A percentile compares a stretch with the other conserved stretches of the same genome.
Evolutionary conservation across 1,139 yeast genomes (phyloP).

Genomic region (Candida buenavistaensis): DNA sequence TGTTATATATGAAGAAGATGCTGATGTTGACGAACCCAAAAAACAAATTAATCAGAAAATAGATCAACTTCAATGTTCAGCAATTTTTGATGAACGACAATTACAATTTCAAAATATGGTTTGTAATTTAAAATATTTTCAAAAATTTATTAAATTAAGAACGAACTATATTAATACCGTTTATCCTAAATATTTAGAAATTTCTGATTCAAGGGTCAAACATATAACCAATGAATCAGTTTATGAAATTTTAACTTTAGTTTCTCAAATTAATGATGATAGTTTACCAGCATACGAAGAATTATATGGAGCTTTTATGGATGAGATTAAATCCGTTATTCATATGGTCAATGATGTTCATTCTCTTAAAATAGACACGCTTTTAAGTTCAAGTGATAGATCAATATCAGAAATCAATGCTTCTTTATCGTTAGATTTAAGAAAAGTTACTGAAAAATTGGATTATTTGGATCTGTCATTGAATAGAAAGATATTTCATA

Average conservation of each 20-base stretch:
- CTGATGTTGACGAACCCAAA: background rate
- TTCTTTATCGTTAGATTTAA: constrained; percentile 67
- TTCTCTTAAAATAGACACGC: constrained; percentile 58
- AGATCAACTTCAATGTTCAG: constrained; percentile 3
- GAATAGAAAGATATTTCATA: constrained; percentile 19
- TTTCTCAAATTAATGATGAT: constrained; percentile 35
- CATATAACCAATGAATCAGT: constrained; percentile 23
- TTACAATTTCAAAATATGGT: constrained; percentile 12
- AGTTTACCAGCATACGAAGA: constrained; percentile 37
- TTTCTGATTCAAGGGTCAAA: constrained; percentile 21
- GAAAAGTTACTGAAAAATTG: constrained; percentile 67
- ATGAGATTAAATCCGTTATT: constrained; percentile 39
- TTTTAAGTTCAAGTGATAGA: constrained; percentile 71
- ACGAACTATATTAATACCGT: constrained; percentile 27
- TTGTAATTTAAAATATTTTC: constrained; percentile 15
- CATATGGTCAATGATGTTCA: constrained; percentile 44
- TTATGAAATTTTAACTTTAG: constrained; percentile 22
- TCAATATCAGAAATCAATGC: constrained; percentile 83
- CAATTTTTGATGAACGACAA: constrained; percentile 12
- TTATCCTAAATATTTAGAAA: constrained; percentile 29
- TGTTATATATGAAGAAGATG: constrained; percentile 4
- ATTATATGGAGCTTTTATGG: constrained; percentile 32
- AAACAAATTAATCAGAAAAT: no score
- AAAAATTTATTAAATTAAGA: constrained; percentile 20
- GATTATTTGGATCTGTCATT: constrained; percentile 52